These are phyloP conservation scores for Asterella californica DNA, from an alignment of 225 moss, liverwort and hornwort genomes.

Conservation along the genomic window DNA sequence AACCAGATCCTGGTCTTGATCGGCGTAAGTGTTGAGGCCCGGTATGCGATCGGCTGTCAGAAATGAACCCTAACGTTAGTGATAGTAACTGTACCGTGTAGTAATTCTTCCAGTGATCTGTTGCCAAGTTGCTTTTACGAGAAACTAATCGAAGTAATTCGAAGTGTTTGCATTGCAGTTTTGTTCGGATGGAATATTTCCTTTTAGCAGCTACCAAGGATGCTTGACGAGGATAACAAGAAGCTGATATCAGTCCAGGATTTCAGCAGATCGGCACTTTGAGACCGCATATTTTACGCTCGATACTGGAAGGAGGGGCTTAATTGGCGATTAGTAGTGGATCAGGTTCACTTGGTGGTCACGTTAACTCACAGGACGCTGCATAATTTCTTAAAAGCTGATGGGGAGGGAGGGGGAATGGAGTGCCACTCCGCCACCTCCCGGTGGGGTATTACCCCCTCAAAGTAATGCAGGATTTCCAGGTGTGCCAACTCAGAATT, in stretches of 20 bases:
- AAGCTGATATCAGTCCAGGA: neutral
- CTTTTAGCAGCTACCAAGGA: neutral
- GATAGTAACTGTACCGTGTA: neutral
- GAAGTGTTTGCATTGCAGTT: neutral
- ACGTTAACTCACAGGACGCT: neutral
- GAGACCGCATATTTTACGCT: no score
- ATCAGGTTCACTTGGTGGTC: neutral
- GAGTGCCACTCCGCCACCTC: slow-evolving; percentile 41
- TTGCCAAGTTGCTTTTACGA: neutral
- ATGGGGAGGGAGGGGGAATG: slow-evolving; percentile 54
- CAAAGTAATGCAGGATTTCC: slow-evolving; percentile 27
- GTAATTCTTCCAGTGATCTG: neutral
- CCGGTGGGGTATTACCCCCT: slow-evolving; percentile 21
- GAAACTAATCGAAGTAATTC: neutral
- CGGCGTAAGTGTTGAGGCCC: neutral
- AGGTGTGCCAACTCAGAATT: slow-evolving; percentile 30
- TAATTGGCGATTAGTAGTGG: neutral
- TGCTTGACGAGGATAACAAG: neutral
- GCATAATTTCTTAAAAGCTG: neutral
- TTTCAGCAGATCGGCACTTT: slow-evolving; percentile 10
- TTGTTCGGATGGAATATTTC: neutral
- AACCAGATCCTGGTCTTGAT: neutral
- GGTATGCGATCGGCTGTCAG: neutral
- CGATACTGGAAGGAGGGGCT: neutral
- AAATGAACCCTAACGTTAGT: neutral